Conservation (phyloP, 2,329 filamentous ascomycete genomes). For the Nemania diffusa region DNA sequence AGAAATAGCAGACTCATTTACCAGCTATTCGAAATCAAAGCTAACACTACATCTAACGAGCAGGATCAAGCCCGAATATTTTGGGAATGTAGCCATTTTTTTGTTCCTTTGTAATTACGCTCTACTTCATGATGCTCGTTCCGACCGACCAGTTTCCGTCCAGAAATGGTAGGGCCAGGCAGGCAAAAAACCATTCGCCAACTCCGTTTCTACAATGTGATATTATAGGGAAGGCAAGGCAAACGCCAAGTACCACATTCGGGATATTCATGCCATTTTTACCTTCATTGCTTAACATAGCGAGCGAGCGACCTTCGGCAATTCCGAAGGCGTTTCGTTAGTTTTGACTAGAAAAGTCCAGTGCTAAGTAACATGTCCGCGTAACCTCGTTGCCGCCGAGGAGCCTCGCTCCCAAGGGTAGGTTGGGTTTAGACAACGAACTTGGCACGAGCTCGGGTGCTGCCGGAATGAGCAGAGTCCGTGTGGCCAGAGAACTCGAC, state of each 20-base stretch:
- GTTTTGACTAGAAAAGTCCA: not conserved
- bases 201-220: slow-evolving; percentile 3
- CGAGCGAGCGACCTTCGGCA: not conserved
- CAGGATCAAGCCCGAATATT: not conserved
- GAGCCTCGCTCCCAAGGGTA: not conserved
- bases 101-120: not conserved
- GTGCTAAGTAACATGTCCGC: slow-evolving; percentile 6
- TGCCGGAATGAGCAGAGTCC: slow-evolving; percentile 90
- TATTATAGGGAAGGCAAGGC: slow-evolving; percentile 17
- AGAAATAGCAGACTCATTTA: not conserved
- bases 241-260: slow-evolving; percentile 3
- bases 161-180: not conserved
- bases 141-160: not conserved
- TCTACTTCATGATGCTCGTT: not conserved
- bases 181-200: not conserved
- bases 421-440: slow-evolving; percentile 73
- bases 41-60: not conserved
- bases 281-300: slow-evolving; percentile 3
- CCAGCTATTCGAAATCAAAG: not conserved
- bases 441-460: slow-evolving; percentile 96
- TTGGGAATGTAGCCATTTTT: not conserved
- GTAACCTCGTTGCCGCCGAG: not conserved
- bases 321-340: not conserved
- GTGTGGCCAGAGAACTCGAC: slow-evolving; percentile 98
- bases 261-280: slow-evolving; percentile 21